Conservation (phyloP, 1,284 basidiomycete genomes). For the Apiotrichum mycotoxinovorans region DNA sequence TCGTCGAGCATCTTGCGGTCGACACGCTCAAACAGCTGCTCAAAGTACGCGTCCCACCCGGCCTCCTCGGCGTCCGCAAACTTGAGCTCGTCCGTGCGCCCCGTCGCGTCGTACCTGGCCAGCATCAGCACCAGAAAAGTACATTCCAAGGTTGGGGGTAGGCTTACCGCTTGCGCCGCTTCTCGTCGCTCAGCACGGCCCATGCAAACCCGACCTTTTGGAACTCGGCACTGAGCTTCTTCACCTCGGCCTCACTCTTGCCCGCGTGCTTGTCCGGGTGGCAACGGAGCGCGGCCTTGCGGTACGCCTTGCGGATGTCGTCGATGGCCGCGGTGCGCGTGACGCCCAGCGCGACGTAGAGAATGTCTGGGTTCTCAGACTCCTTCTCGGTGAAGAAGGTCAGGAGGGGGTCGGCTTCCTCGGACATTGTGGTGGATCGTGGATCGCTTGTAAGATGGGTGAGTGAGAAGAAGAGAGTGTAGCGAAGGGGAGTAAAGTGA, state of each 20-base stretch:
- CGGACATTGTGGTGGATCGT: slow-evolving; percentile 55
- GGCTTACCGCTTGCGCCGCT: slow-evolving; percentile 58
- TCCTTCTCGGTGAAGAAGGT: slow-evolving; percentile 73
- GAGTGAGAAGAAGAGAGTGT: not conserved
- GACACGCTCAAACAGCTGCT: slow-evolving; percentile 78
- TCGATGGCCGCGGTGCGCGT: slow-evolving; percentile 57
- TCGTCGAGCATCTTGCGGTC: slow-evolving; percentile 81
- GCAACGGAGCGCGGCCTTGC: slow-evolving; percentile 70
- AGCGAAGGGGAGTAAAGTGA: slow-evolving; percentile 60
- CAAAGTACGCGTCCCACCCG: slow-evolving; percentile 91
- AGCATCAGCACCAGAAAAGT: not conserved
- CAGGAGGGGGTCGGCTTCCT: slow-evolving; percentile 63
- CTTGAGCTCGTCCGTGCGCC: slow-evolving; percentile 73
- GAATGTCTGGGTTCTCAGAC: slow-evolving; percentile 39
- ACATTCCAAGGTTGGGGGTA: not conserved
- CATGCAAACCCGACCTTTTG: slow-evolving; percentile 90
- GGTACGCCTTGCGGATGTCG: slow-evolving; percentile 77
- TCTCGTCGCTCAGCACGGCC: slow-evolving; percentile 74
- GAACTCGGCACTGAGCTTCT: slow-evolving; percentile 67
- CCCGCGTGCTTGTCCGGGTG: slow-evolving; percentile 84
- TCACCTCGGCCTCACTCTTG: slow-evolving; percentile 60
- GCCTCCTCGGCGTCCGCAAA: slow-evolving; percentile 67
- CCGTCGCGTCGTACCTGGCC: slow-evolving; percentile 68
- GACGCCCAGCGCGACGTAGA: slow-evolving; percentile 69
- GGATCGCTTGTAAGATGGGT: not conserved